Evolutionary conservation across 2,329 filamentous ascomycete genomes (phyloP).

Genomic region (Clonostachys sp.): DNA sequence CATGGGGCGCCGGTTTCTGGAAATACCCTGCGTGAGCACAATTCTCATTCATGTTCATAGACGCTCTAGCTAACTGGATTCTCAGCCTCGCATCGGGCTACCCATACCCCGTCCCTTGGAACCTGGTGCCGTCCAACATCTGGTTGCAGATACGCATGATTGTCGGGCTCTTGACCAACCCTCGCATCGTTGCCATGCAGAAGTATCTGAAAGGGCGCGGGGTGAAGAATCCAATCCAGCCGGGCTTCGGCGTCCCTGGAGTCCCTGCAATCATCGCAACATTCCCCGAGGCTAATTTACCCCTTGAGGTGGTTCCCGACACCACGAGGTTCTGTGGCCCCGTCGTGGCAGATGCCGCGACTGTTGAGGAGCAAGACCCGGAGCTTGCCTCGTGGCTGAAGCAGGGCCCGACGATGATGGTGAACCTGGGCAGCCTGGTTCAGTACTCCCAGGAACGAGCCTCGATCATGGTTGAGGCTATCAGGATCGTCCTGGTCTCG

Average conservation of each 20-base stretch:
- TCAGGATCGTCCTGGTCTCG: constrained; percentile 7
- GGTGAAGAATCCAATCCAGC: constrained; percentile 11
- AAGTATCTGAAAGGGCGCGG: constrained; percentile 11
- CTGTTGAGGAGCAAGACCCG: constrained; percentile 13
- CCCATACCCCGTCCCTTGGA: constrained; percentile 36
- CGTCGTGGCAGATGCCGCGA: constrained; percentile 9
- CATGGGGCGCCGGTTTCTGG: constrained; percentile 26
- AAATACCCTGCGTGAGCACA: constrained; percentile 31
- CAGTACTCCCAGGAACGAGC: constrained; percentile 9
- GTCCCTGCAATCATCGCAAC: constrained; percentile 19
- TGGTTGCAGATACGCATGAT: constrained; percentile 22
- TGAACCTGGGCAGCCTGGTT: constrained; percentile 15
- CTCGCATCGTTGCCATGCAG: constrained; percentile 12
- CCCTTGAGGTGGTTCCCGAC: constrained; percentile 10
- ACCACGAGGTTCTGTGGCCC: constrained; percentile 13
- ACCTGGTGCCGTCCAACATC: constrained; percentile 19
- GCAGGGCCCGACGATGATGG: constrained; percentile 12
- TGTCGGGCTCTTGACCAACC: constrained; percentile 16
- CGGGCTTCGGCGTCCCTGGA: constrained; percentile 12
- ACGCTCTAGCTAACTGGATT: no score
- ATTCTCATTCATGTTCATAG: not conserved
- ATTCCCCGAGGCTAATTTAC: constrained; percentile 12
- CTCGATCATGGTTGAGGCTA: constrained; percentile 10
- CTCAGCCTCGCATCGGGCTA: constrained; percentile 33
- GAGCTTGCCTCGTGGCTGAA: constrained; percentile 14